Conservation (phyloP, 1,284 basidiomycete genomes). For the Psilocybe mexicana region DNA sequence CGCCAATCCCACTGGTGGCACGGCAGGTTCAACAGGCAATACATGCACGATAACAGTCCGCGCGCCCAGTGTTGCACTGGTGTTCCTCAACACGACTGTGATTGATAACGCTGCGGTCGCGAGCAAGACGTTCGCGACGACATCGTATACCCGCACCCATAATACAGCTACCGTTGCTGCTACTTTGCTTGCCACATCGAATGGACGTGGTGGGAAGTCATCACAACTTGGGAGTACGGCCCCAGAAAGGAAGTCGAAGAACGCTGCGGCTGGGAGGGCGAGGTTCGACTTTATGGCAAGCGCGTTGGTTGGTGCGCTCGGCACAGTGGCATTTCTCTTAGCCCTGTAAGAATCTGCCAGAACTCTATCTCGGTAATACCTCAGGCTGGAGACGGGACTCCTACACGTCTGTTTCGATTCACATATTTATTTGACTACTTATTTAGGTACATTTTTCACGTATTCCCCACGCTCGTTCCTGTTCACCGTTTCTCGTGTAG, state of each 20-base stretch:
- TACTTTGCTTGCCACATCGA: constrained; percentile 46
- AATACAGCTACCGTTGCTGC: constrained; percentile 49
- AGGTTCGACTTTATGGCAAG: background rate
- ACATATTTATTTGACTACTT: too few relatives aligned
- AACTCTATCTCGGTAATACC: too few relatives aligned
- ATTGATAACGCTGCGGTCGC: constrained; percentile 36
- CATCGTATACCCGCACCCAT: constrained; percentile 43
- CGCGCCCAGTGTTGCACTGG: constrained; percentile 71
- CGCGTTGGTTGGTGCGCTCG: background rate
- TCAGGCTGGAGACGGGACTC: too few relatives aligned
- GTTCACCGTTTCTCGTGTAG: background rate
- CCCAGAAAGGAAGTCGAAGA: constrained; percentile 25
- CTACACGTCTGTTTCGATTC: too few relatives aligned
- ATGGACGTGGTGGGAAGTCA: constrained; percentile 41
- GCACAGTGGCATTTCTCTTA: too few relatives aligned
- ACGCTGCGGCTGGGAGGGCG: background rate
- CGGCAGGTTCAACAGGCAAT: constrained; percentile 32
- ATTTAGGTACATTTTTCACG: too few relatives aligned
- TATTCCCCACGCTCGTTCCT: background rate
- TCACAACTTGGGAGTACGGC: constrained; percentile 45
- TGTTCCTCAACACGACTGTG: constrained; percentile 54
- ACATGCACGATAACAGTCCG: constrained; percentile 60
- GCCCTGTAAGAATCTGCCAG: too few relatives aligned
- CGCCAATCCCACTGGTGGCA: constrained; percentile 11
- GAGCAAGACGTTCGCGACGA: constrained; percentile 58